Evolutionary conservation across 2,329 filamentous ascomycete species (phyloP).

Genomic region (Seiridium cupressi): DNA sequence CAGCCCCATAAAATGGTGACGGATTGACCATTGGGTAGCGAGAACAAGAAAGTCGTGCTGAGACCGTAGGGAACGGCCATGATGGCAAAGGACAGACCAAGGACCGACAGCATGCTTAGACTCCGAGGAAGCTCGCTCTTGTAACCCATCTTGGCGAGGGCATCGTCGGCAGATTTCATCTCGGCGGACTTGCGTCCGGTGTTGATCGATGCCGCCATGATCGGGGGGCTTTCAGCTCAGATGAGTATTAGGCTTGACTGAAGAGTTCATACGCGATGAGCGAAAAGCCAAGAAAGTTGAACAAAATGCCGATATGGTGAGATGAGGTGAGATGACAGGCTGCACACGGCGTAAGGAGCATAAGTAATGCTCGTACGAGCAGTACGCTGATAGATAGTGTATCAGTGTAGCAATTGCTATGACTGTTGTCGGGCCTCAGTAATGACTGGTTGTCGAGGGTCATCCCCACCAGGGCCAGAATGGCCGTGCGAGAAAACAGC

Average conservation of each 20-base stretch:
- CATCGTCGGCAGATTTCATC: slow-evolving; percentile 47
- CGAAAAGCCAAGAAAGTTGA: background rate
- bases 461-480: background rate
- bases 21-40: slow-evolving; percentile 64
- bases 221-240: background rate
- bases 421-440: background rate
- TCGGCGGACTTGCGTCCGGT: slow-evolving; percentile 9
- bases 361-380: background rate
- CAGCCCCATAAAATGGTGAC: slow-evolving; percentile 71
- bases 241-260: background rate
- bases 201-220: background rate
- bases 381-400: background rate
- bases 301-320: background rate
- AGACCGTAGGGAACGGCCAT: slow-evolving; percentile 72
- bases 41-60: slow-evolving; percentile 67
- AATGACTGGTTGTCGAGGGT: slow-evolving; percentile 1
- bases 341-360: background rate
- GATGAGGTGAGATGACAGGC: background rate
- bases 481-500: background rate
- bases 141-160: slow-evolving; percentile 66
- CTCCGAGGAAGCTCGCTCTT: slow-evolving; percentile 64
- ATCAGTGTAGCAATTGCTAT: background rate
- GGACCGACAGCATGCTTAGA: slow-evolving; percentile 64
- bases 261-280: background rate
- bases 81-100: slow-evolving; percentile 69